Conservation (phyloP, 163 green algal species). For the Scenedesmus sp. region DNA sequence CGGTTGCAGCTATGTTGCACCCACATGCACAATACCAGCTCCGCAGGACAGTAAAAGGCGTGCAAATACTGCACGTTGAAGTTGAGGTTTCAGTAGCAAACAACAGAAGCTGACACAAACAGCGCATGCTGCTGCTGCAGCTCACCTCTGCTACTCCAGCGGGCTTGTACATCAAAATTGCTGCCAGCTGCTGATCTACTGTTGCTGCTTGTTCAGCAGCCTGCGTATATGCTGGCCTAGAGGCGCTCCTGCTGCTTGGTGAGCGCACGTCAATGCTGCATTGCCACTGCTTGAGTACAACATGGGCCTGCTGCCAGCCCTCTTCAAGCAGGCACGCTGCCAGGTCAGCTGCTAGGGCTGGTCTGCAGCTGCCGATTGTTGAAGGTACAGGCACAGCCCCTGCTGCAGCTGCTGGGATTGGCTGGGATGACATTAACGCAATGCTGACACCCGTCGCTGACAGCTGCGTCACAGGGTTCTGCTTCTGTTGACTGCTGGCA, state of each 20-base stretch:
- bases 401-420: neutral
- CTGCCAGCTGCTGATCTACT: neutral
- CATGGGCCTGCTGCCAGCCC: constrained; percentile 34
- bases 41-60: neutral
- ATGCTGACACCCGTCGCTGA: constrained; percentile 22
- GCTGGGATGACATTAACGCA: constrained; percentile 4
- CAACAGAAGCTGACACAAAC: neutral
- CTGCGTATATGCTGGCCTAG: neutral
- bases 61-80: neutral
- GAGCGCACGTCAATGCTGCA: constrained; percentile 12
- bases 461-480: constrained; percentile 19
- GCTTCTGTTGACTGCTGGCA: neutral
- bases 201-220: neutral
- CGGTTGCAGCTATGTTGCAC: neutral
- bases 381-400: neutral
- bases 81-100: no score
- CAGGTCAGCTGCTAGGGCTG: neutral
- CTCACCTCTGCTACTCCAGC: constrained; percentile 24
- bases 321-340: neutral
- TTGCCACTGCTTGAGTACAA: constrained; percentile 33
- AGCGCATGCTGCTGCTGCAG: neutral
- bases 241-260: neutral
- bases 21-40: neutral
- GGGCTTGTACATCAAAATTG: neutral
- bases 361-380: neutral